Evolutionary conservation across 2,329 filamentous ascomycete species (phyloP).

Genomic region (Plectosphaerella plurivora): DNA sequence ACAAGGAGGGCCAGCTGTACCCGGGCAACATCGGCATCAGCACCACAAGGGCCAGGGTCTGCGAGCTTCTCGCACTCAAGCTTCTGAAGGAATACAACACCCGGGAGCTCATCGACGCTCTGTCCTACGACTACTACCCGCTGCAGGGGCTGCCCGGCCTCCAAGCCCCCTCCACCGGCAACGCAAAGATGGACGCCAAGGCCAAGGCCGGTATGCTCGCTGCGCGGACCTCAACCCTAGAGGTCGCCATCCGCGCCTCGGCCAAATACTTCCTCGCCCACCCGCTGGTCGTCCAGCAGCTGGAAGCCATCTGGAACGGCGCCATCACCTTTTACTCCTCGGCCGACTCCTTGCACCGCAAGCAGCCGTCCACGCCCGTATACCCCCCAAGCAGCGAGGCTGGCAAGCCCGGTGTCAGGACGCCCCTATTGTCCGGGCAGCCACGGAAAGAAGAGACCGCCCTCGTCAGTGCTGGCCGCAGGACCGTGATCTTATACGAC

Average conservation of each 20-base stretch:
- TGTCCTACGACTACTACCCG: conserved; percentile 94
- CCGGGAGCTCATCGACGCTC: conserved; percentile 84
- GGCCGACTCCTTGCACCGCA: conserved; percentile 78
- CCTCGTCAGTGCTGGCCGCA: conserved; percentile 42
- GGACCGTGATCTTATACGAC: conserved; percentile 84
- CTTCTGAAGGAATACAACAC: conserved; percentile 86
- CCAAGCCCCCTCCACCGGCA: conserved; percentile 26
- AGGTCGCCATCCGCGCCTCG: conserved; percentile 88
- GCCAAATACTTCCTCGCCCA: conserved; percentile 91
- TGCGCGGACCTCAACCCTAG: conserved; percentile 81
- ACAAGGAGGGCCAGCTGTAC: conserved; percentile 77
- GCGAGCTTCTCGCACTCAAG: conserved; percentile 86
- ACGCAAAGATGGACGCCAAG: conserved; percentile 27
- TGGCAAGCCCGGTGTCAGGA: conserved; percentile 38
- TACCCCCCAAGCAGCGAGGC: conserved; percentile 14
- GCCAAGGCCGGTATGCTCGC: conserved; percentile 49
- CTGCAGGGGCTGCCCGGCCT: conserved; percentile 68
- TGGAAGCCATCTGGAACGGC: conserved; percentile 97
- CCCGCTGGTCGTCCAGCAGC: conserved; percentile 84
- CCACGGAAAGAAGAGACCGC: conserved; percentile 24
- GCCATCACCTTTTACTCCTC: conserved; percentile 91
- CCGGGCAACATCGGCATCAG: conserved; percentile 81
- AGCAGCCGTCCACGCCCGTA: conserved; percentile 26
- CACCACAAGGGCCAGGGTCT: conserved; percentile 80
- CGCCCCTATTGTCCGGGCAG: conserved; percentile 42